Evolutionary conservation across 1,284 basidiomycete species (phyloP).

Genomic region (Athelia psychrophila): DNA sequence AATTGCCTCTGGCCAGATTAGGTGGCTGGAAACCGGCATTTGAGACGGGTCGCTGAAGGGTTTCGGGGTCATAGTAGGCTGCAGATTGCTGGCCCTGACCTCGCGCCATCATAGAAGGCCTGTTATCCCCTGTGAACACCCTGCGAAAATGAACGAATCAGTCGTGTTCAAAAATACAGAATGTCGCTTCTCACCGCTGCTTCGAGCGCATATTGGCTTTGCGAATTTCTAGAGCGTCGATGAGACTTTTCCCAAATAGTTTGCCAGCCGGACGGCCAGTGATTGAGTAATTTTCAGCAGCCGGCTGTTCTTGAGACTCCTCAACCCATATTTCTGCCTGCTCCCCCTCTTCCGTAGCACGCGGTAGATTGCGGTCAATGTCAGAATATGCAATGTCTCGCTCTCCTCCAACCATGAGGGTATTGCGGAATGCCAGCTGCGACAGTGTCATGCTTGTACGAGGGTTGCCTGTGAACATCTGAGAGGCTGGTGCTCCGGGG

Average conservation of each 20-base stretch:
- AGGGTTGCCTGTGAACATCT: conserved; percentile 77
- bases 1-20: conserved; percentile 43
- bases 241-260: conserved; percentile 75
- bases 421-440: conserved; percentile 79
- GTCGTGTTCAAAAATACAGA: conserved; percentile 6
- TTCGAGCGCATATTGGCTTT: conserved; percentile 74
- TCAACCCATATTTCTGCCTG: conserved; percentile 51
- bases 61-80: conserved; percentile 71
- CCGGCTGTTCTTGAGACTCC: conserved; percentile 16
- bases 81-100: conserved; percentile 48
- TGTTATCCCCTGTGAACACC: conserved; percentile 70
- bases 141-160: conserved; percentile 30
- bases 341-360: conserved; percentile 70
- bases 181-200: conserved; percentile 51
- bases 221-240: conserved; percentile 74
- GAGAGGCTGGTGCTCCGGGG: conserved; percentile 47
- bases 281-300: background rate
- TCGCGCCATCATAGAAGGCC: conserved; percentile 84
- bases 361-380: conserved; percentile 53
- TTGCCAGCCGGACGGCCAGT: conserved; percentile 64
- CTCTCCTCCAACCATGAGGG: conserved; percentile 62
- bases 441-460: conserved; percentile 68
- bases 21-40: conserved; percentile 26
- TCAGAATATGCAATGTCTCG: conserved; percentile 60
- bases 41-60: conserved; percentile 48